A percentile compares a stretch with the other conserved stretches of the same genome.
phyloP scores from a whole-genome alignment of 78 protist genomes.

The Anaeramoeba flamelloides region DNA sequence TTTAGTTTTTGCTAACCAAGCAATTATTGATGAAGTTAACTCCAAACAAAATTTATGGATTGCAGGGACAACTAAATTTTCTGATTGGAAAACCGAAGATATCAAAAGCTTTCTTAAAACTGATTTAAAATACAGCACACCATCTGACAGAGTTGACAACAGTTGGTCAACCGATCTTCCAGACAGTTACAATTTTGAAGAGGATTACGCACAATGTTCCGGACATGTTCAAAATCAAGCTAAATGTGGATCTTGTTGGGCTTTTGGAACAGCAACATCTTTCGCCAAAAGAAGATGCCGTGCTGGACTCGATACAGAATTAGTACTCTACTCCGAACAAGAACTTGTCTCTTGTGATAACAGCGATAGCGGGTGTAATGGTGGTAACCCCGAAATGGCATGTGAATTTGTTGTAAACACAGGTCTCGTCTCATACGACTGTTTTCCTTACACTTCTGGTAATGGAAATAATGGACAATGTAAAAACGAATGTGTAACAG shows the following conservation, averaged over 20 bases:
- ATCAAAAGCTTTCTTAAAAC: too few species aligned
- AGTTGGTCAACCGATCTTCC: too few species aligned
- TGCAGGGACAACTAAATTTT: too few species aligned
- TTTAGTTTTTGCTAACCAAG: too few species aligned
- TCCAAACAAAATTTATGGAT: too few species aligned
- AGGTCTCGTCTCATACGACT: neutral
- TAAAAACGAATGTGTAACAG: too few species aligned
- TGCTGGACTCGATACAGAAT: neutral
- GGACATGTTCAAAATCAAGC: conserved; percentile 34
- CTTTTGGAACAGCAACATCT: conserved; percentile 28
- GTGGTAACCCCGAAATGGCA: neutral
- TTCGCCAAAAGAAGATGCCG: conserved; percentile 11
- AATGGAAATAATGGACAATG: conserved; percentile 1
- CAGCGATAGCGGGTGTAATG: conserved; percentile 4
- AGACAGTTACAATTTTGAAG: conserved; percentile 12
- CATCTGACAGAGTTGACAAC: too few species aligned
- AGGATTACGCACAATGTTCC: conserved; percentile 21
- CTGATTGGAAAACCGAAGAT: too few species aligned
- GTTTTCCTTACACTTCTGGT: conserved; percentile 7
- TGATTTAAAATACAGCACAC: too few species aligned
- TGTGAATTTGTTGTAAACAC: neutral
- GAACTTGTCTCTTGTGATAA: conserved; percentile 17
- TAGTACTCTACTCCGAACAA: conserved; percentile 22
- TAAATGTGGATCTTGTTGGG: conserved; percentile 46
- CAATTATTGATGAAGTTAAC: too few species aligned